Conservation (phyloP, 768 basidiomycete genomes). For the Termitomyces titanicus region DNA sequence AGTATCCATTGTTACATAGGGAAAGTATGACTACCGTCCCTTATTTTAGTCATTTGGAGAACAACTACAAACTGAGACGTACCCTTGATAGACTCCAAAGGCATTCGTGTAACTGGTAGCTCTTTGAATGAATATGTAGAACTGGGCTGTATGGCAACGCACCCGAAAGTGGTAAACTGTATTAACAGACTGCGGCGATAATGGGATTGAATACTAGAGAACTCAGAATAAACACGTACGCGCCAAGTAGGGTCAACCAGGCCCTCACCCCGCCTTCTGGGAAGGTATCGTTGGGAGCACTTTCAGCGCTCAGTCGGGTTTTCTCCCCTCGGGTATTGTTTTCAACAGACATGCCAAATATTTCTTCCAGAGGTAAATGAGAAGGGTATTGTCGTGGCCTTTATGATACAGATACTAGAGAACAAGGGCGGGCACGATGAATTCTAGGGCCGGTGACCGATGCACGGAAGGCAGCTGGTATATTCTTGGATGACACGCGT, state of each 20-base stretch:
- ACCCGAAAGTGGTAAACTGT: constrained; percentile 1
- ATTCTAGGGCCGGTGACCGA: too few species aligned
- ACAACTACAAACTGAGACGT: neutral
- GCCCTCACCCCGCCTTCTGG: constrained; percentile 5
- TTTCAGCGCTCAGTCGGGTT: neutral
- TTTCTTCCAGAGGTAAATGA: neutral
- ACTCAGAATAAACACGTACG: neutral
- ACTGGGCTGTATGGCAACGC: neutral
- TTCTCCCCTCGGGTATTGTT: neutral
- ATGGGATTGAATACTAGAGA: neutral
- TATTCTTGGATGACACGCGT: too few species aligned
- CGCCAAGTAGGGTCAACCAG: constrained; percentile 11
- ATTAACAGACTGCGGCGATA: neutral
- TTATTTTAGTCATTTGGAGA: neutral
- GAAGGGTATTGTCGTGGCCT: neutral
- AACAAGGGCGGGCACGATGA: too few species aligned
- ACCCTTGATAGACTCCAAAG: constrained; percentile 4
- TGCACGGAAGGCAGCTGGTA: too few species aligned
- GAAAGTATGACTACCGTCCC: neutral
- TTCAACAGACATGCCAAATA: neutral
- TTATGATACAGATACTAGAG: neutral
- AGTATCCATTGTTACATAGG: neutral
- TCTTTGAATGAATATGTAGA: neutral
- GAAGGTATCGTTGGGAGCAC: neutral
- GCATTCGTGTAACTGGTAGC: neutral